Conservation (phyloP, 352 stramenopile genomes). For the Halophytophthora batemanensis region DNA sequence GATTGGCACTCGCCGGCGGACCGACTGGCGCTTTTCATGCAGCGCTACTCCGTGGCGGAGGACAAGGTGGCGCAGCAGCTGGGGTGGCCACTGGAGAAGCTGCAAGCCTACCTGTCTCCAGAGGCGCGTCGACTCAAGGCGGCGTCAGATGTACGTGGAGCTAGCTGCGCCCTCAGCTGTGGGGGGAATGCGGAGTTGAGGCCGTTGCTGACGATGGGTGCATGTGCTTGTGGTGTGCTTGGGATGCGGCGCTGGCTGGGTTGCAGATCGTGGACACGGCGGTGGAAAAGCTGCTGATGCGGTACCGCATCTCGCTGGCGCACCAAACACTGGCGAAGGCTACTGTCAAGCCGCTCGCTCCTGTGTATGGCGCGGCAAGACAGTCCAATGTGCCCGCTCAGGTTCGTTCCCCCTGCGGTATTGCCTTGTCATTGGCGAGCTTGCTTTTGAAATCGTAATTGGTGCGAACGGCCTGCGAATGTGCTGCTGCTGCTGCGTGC, state of each 20-base stretch:
- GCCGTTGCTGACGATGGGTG: not conserved
- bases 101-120: constrained; percentile 51
- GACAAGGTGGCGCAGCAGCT: constrained; percentile 51
- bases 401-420: constrained; percentile 16
- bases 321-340: constrained; percentile 33
- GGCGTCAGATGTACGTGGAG: constrained; percentile 30
- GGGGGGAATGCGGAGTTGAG: constrained; percentile 1
- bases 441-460: not conserved
- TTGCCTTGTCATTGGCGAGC: not conserved
- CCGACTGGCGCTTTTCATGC: constrained; percentile 59
- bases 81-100: constrained; percentile 45
- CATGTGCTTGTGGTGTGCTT: not conserved
- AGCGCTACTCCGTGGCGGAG: constrained; percentile 42
- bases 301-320: constrained; percentile 46
- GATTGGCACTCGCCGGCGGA: constrained; percentile 40
- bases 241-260: not conserved
- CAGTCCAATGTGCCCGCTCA: constrained; percentile 38
- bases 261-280: constrained; percentile 49
- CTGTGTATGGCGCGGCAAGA: constrained; percentile 26
- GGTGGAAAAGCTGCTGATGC: constrained; percentile 63
- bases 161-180: too few species aligned
- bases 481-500: constrained; percentile 13
- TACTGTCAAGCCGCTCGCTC: constrained; percentile 29
- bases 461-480: not conserved
- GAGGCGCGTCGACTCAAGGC: constrained; percentile 36